Evolutionary conservation across 441 rosid genomes (phyloP).

Genomic region (Gossypium schwendimanii): DNA sequence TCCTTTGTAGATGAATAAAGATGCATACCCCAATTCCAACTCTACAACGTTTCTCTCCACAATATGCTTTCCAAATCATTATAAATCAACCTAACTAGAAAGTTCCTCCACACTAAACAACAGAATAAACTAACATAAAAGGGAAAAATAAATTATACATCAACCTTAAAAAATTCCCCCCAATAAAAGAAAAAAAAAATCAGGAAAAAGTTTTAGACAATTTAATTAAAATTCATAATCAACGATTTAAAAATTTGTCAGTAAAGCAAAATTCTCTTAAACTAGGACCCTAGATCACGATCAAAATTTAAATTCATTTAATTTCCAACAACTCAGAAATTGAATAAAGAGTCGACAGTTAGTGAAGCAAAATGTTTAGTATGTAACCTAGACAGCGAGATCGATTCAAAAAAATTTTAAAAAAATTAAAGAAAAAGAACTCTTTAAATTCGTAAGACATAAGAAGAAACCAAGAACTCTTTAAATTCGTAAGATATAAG

Average conservation of each 20-base stretch:
- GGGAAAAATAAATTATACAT: not conserved
- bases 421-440: too few species aligned
- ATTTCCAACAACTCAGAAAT: not conserved
- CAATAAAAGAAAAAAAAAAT: not conserved
- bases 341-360: not conserved
- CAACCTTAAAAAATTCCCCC: not conserved
- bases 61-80: conserved; percentile 53
- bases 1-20: conserved; percentile 33
- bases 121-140: conserved; percentile 23
- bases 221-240: not conserved
- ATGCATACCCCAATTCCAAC: conserved; percentile 53
- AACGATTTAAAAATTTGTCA: not conserved
- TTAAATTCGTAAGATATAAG: conserved; percentile 7
- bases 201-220: not conserved
- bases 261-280: not conserved
- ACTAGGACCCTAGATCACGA: conserved; percentile 9
- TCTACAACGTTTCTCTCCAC: conserved; percentile 35
- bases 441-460: too few species aligned
- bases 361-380: not conserved
- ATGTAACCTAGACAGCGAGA: not conserved
- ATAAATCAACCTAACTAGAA: conserved; percentile 24
- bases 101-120: conserved; percentile 20
- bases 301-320: not conserved
- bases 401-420: not conserved
- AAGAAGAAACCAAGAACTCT: too few species aligned